Evolutionary conservation across 768 basidiomycete genomes (phyloP).

Genomic region (Termitomyces sp.): DNA sequence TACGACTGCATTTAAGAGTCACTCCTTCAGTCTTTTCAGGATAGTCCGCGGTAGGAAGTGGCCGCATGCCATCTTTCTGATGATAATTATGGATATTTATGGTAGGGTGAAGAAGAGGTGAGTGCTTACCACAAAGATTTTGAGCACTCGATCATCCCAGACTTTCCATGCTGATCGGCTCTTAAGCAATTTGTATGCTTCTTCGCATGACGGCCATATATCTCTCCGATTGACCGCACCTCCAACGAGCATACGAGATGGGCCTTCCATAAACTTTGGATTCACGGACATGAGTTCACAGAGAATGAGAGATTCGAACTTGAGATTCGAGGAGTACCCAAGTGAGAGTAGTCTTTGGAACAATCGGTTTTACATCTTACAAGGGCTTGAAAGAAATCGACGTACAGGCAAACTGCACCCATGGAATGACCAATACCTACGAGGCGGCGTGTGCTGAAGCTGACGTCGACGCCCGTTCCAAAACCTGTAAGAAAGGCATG

Average conservation of each 20-base stretch:
- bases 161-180: conserved; percentile 33
- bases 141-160: conserved; percentile 48
- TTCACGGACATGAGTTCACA: conserved; percentile 41
- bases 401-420: conserved; percentile 43
- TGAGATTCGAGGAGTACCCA: conserved; percentile 33
- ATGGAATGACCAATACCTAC: conserved; percentile 54
- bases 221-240: conserved; percentile 39
- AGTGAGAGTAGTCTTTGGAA: conserved; percentile 32
- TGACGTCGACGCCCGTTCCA: conserved; percentile 43
- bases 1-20: conserved; percentile 41
- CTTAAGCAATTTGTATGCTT: conserved; percentile 36
- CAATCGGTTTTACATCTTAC: not conserved
- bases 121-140: conserved; percentile 34
- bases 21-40: conserved; percentile 41
- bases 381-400: not conserved
- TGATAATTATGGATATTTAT: not conserved
- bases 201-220: conserved; percentile 46
- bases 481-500: conserved; percentile 44
- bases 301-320: conserved; percentile 35
- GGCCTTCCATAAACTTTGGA: conserved; percentile 5
- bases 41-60: conserved; percentile 36
- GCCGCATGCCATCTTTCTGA: conserved; percentile 38
- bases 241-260: conserved; percentile 18
- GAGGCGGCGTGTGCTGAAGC: conserved; percentile 41
- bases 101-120: not conserved